Evolutionary conservation across 306 rosid species (phyloP), one percentile per base, ranked within the genome.

Genomic region (Inga oerstediana): DNA sequence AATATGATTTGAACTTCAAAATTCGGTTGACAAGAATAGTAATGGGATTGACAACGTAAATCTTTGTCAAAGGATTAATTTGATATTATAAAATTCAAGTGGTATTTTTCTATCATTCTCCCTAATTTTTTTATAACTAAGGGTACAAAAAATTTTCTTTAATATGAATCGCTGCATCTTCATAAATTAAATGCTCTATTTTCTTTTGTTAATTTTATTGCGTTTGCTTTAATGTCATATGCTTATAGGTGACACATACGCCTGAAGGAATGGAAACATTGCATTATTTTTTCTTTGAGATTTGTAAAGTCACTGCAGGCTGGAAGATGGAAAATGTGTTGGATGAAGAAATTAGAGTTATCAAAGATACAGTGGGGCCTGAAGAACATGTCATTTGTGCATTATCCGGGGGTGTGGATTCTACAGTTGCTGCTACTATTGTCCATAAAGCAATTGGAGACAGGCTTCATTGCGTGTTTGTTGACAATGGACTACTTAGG

Each of bases 321-420:
- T 96, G 99, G 98, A 94, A 85, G 81, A 96, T 96, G 98, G 97
- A 96, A 82, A 87, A 91, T 72, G 85, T 96, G 34, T 17, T 92
- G 91, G 97, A 96, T 75, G 94, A 96, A 83, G 97, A 96, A 82
- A 84, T 96, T 8, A 90, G 90, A 84, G 92, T 90, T 79, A 94
- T 94, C 7, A 93, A 88, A 0, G 74, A 69, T 56, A 90, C 89
- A 0, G 97, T 92, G 20, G 90, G 90, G 54, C 87, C 91, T 4
- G 89, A 90, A 5, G 94, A 92, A 54, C 97, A 87, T 73, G 98
- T 96, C 35, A 92, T 96, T 30, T 96, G 98, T 45, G 99, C 98
- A 7, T 87, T 96, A 74, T 93, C 99, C 27, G 99, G 99, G 45
- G 99, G 99, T 79, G 99, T 96, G 48, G 99, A 96, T 88, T 96